These are phyloP conservation scores for Durotheca rogersii DNA, from an alignment of 495 filamentous ascomycete genomes.

Conservation along the genomic window DNA sequence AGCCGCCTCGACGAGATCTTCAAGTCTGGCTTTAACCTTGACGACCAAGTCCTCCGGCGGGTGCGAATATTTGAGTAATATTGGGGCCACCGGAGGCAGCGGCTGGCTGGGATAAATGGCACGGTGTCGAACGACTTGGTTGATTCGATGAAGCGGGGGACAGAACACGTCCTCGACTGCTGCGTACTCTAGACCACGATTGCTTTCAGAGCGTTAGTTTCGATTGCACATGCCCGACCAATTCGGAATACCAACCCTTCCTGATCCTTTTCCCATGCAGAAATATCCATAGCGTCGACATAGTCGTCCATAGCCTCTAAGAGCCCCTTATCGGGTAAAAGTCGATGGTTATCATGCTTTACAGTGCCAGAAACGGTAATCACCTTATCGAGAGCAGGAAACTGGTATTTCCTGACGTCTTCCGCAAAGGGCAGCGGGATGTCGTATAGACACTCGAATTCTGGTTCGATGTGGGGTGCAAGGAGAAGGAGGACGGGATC, in stretches of 20 bases:
- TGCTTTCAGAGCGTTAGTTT: slow-evolving; percentile 50
- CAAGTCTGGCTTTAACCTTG: slow-evolving; percentile 56
- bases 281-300: slow-evolving; percentile 92
- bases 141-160: slow-evolving; percentile 88
- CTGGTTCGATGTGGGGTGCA: slow-evolving; percentile 75
- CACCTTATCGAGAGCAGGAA: slow-evolving; percentile 86
- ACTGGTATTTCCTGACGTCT: slow-evolving; percentile 84
- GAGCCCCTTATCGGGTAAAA: slow-evolving; percentile 76
- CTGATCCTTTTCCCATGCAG: slow-evolving; percentile 56
- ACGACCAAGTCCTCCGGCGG: slow-evolving; percentile 67
- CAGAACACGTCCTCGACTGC: slow-evolving; percentile 82
- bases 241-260: slow-evolving; percentile 59
- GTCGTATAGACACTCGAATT: slow-evolving; percentile 87
- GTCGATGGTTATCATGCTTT: slow-evolving; percentile 74
- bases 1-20: slow-evolving; percentile 64
- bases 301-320: slow-evolving; percentile 81
- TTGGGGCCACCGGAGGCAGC: slow-evolving; percentile 64
- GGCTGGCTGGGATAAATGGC: slow-evolving; percentile 72
- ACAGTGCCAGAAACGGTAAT: slow-evolving; percentile 86
- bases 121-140: slow-evolving; percentile 78
- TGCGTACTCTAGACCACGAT: slow-evolving; percentile 65
- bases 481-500: slow-evolving; percentile 78
- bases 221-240: not conserved
- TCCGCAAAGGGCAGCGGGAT: slow-evolving; percentile 92
- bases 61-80: slow-evolving; percentile 71